A percentile compares a stretch with the other conserved stretches of the same genome.
These are phyloP conservation scores for Cladosporium sp. DNA, from an alignment of 2,329 filamentous ascomycete species.

Conservation along the genomic window DNA sequence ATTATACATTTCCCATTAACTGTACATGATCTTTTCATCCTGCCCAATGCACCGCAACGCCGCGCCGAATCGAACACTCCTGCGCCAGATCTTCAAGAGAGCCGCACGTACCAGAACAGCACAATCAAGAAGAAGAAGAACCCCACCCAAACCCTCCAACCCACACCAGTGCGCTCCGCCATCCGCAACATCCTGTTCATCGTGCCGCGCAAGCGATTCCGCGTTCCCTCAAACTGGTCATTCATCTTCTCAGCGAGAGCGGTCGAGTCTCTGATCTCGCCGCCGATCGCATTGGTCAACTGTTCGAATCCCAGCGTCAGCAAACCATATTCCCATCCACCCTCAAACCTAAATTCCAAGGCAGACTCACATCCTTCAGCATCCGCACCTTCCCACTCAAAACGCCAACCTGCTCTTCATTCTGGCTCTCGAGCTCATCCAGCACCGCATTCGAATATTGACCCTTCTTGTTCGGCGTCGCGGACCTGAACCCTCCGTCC, in stretches of 20 bases:
- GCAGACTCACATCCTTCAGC: slow-evolving; percentile 69
- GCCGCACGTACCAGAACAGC: slow-evolving; percentile 88
- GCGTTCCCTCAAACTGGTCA: slow-evolving; percentile 80
- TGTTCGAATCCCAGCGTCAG: slow-evolving; percentile 31
- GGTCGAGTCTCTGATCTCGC: slow-evolving; percentile 87
- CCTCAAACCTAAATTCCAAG: not conserved
- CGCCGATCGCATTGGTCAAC: slow-evolving; percentile 89
- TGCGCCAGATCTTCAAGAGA: slow-evolving; percentile 41
- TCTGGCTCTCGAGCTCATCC: slow-evolving; percentile 91
- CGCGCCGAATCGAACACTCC: not conserved
- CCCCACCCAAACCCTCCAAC: slow-evolving; percentile 87
- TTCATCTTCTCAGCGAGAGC: slow-evolving; percentile 93
- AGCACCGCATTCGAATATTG: slow-evolving; percentile 91
- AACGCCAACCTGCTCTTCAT: slow-evolving; percentile 83
- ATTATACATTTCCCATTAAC: slow-evolving; percentile 7
- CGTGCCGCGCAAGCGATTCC: slow-evolving; percentile 74
- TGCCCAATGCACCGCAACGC: slow-evolving; percentile 6
- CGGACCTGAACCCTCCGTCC: slow-evolving; percentile 31
- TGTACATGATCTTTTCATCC: not conserved
- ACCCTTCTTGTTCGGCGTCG: slow-evolving; percentile 56
- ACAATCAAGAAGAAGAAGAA: slow-evolving; percentile 81
- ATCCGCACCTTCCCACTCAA: slow-evolving; percentile 84
- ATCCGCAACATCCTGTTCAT: slow-evolving; percentile 97
- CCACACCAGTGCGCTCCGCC: slow-evolving; percentile 89
- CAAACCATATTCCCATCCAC: not conserved